phyloP scores from a whole-genome alignment of 179 eudicot species.

The Beta lomatogona region DNA sequence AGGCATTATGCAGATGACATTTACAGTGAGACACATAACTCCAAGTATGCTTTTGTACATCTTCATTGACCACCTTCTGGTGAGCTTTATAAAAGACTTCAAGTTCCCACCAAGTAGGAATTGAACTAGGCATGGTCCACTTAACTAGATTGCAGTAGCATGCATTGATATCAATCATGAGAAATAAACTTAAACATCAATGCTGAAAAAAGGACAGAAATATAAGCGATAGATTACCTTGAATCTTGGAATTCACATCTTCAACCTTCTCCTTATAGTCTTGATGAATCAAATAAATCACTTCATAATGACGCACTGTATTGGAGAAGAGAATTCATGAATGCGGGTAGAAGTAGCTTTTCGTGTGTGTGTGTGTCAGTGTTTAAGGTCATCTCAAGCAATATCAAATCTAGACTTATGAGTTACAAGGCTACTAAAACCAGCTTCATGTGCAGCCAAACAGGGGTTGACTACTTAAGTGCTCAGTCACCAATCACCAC shows the following conservation, averaged over 20 bases:
- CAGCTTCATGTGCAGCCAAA: background rate
- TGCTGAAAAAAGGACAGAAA: background rate
- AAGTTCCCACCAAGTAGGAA: background rate
- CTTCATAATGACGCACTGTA: slow-evolving; percentile 93
- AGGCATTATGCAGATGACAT: background rate
- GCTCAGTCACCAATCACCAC: background rate
- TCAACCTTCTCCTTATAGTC: slow-evolving; percentile 70
- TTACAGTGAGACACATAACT: slow-evolving; percentile 2
- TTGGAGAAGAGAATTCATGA: slow-evolving; percentile 13
- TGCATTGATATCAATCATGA: background rate
- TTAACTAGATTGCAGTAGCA: background rate
- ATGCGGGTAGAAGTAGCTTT: background rate
- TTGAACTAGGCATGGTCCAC: background rate
- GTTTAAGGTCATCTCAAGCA: background rate
- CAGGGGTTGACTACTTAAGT: background rate
- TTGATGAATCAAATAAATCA: slow-evolving; percentile 87
- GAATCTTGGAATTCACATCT: slow-evolving; percentile 72
- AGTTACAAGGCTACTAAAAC: background rate
- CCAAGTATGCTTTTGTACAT: background rate
- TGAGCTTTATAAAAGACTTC: background rate
- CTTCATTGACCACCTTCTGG: background rate
- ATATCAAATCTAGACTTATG: background rate
- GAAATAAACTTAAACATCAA: background rate
- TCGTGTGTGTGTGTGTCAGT: too few relatives aligned
- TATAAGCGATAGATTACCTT: slow-evolving; percentile 48